These are phyloP conservation scores for Syzygium aqueum DNA, from an alignment of 345 rosid genomes.

Conservation along the genomic window DNA sequence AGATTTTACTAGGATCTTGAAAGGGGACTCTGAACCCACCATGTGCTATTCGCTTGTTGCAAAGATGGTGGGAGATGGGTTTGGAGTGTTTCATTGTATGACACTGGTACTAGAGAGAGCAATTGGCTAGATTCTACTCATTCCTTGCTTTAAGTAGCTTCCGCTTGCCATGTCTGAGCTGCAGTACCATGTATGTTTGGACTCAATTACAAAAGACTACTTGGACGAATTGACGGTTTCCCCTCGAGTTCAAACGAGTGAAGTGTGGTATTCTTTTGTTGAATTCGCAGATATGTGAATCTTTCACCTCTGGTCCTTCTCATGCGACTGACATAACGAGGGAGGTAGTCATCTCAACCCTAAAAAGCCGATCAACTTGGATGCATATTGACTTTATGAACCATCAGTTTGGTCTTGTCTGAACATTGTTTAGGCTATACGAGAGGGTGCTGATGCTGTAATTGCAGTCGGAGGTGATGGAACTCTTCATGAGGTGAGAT, in stretches of 20 bases:
- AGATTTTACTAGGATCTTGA: not conserved
- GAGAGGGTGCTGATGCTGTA: conserved; percentile 91
- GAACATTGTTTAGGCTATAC: conserved; percentile 47
- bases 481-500: conserved; percentile 80
- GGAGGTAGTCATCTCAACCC: conserved; percentile 40
- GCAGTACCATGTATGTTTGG: not conserved
- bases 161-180: not conserved
- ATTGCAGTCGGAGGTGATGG: conserved; percentile 99
- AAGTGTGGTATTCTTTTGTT: not conserved
- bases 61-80: not conserved
- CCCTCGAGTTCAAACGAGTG: not conserved
- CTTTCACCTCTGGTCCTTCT: conserved; percentile 83
- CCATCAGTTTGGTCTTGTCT: not conserved
- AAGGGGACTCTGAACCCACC: not conserved
- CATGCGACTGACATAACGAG: conserved; percentile 93
- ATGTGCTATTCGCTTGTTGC: not conserved
- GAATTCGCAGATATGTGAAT: conserved; percentile 59
- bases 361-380: not conserved
- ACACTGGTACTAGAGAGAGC: not conserved
- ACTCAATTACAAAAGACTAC: not conserved
- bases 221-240: not conserved
- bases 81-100: not conserved
- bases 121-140: not conserved
- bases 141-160: not conserved
- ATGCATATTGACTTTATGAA: not conserved